phyloP scores from a whole-genome alignment of 306 rosid genomes.

The Cucumis hystrix region DNA sequence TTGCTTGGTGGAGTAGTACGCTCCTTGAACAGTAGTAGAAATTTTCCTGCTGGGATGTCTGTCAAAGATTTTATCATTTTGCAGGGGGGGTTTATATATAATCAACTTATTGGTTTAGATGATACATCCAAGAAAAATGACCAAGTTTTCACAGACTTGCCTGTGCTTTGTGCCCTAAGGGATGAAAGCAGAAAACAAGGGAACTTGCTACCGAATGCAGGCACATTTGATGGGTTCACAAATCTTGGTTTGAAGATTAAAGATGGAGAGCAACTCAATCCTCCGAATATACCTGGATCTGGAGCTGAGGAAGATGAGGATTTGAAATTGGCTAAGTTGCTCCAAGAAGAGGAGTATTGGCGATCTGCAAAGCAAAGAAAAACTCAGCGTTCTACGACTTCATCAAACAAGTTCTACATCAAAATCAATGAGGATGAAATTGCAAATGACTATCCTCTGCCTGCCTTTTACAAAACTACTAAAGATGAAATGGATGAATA shows the following conservation, averaged over 20 bases:
- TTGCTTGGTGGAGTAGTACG: slow-evolving; percentile 81
- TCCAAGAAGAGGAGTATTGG: slow-evolving; percentile 88
- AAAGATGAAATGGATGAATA: slow-evolving; percentile 65
- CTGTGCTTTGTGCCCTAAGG: slow-evolving; percentile 56
- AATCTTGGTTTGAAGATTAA: slow-evolving; percentile 30
- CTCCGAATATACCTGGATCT: slow-evolving; percentile 16
- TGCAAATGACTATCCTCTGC: slow-evolving; percentile 86
- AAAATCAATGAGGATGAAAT: slow-evolving; percentile 92
- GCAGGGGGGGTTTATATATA: slow-evolving; percentile 76
- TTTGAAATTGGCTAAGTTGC: slow-evolving; percentile 53
- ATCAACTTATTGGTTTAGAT: slow-evolving; percentile 72
- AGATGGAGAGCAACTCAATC: slow-evolving; percentile 18
- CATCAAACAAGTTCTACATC: slow-evolving; percentile 50
- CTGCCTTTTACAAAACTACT: slow-evolving; percentile 71
- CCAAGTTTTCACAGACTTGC: slow-evolving; percentile 35
- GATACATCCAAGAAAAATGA: slow-evolving; percentile 50
- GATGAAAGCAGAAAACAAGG: slow-evolving; percentile 43
- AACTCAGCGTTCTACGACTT: slow-evolving; percentile 24
- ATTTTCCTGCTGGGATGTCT: slow-evolving; percentile 50
- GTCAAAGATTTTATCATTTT: slow-evolving; percentile 56
- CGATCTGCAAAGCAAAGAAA: slow-evolving; percentile 54
- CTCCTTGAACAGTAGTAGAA: slow-evolving; percentile 54
- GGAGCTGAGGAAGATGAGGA: slow-evolving; percentile 54
- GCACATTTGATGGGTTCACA: slow-evolving; percentile 21
- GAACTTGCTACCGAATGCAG: slow-evolving; percentile 20